Base-by-base conservation (phyloP, 768 basidiomycete genomes). In the Ramaria rubella region DNA sequence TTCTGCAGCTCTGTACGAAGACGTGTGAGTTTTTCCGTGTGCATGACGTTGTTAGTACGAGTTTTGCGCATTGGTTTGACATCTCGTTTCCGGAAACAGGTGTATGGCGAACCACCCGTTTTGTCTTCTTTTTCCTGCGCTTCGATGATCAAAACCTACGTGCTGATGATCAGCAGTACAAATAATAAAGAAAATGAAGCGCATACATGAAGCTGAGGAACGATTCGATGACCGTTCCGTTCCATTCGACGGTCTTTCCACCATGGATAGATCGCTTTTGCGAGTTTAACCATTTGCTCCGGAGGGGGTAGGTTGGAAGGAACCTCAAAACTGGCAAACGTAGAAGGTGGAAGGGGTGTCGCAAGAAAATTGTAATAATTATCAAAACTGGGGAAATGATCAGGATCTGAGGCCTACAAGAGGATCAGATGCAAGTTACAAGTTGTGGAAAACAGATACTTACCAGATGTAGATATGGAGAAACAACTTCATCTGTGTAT, bases 51-150 rank as follows among this genome's bases (percentile, higher is more conserved):
- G 1, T 87, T 87, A 14, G 93, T 86, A 7, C 95, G 84, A 8
- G 95, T 97, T 74, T 98, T 98, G 60, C 96, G 85, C 44, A 91
- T 81, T 3, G 90, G 85, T 68, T 98, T 98, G 70, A 88, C 86
- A 68, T 98, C 95, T 54, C 94, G 86, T 59, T 94, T 81, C 34
- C 96, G 83, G 79, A 99, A 99, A 71, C 96, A 99, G 44, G 97
- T 88, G 61, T 97, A 98, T 0, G 95, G 94, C 64, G 55, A 56
- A 23, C 55, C 44, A 31, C 95, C 94, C 55, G 90, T 92, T 62
- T 79, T 79, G 45, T 85, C 85, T 68, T 96, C 93, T 19, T 87
- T 79, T 72, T 97, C 94, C 68, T 98, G 94, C 64, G 55, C 55
- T 31, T 56, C 55, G 17, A 56, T 81, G 86, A 87, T 90, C 58